phyloP scores from a whole-genome alignment of 176 grass and related monocot genomes.

The Aegilops umbellulata region DNA sequence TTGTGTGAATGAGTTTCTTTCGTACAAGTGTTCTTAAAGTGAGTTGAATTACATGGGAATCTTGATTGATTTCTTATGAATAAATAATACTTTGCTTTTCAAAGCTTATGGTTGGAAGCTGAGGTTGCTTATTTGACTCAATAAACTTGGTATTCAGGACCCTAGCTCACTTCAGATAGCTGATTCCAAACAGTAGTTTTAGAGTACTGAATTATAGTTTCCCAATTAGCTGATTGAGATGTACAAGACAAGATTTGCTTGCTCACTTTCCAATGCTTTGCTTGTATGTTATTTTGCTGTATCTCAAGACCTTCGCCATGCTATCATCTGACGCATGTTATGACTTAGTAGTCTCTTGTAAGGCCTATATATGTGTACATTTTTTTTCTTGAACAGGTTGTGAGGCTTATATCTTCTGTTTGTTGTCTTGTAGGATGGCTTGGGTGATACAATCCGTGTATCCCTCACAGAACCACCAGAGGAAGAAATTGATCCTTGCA shows the following conservation, averaged over 20 bases:
- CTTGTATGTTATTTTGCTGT: not conserved
- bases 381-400: not conserved
- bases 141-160: not conserved
- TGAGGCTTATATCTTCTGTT: constrained; percentile 7
- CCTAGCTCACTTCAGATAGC: constrained; percentile 8
- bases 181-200: not conserved
- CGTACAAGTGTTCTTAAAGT: not conserved
- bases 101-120: constrained; percentile 1
- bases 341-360: constrained; percentile 1
- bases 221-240: not conserved
- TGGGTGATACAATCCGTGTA: constrained; percentile 96
- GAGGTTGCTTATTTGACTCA: constrained; percentile 12
- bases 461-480: constrained; percentile 97
- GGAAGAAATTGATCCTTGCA: constrained; percentile 92
- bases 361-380: not conserved
- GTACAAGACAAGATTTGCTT: not conserved
- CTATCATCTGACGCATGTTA: not conserved
- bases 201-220: not conserved
- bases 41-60: constrained; percentile 9
- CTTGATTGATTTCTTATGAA: not conserved
- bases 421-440: constrained; percentile 73
- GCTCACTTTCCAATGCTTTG: not conserved
- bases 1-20: constrained; percentile 20
- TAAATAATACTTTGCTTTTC: constrained; percentile 2
- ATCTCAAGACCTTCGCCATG: constrained; percentile 2